These are phyloP conservation scores for Neotropicomus parvogracilis DNA, from an alignment of 1,284 basidiomycete genomes.

Conservation along the genomic window DNA sequence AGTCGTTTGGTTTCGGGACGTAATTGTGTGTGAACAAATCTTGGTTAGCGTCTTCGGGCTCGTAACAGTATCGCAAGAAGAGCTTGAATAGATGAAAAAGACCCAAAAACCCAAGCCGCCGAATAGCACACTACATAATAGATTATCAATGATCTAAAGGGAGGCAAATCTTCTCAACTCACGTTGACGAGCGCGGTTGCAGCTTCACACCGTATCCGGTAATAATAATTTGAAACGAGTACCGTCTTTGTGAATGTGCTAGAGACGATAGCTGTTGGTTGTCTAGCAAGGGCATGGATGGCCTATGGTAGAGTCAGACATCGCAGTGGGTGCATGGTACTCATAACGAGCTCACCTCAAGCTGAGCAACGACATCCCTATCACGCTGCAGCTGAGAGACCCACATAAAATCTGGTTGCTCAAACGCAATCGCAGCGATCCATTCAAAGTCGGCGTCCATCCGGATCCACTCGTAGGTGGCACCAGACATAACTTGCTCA, in stretches of 20 bases:
- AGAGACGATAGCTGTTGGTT: constrained; percentile 86
- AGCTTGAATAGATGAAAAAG: constrained; percentile 96
- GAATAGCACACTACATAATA: constrained; percentile 68
- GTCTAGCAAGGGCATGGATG: constrained; percentile 75
- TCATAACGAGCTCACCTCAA: constrained; percentile 64
- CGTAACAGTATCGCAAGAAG: constrained; percentile 91
- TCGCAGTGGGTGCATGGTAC: not conserved
- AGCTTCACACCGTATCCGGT: constrained; percentile 95
- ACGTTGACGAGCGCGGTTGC: constrained; percentile 83
- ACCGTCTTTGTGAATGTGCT: constrained; percentile 92
- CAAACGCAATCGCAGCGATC: constrained; percentile 89
- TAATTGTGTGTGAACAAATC: constrained; percentile 83
- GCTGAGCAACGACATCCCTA: constrained; percentile 95
- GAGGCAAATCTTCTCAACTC: constrained; percentile 34
- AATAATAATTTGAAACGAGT: constrained; percentile 94
- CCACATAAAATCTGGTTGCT: constrained; percentile 99
- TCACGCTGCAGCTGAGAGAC: constrained; percentile 95
- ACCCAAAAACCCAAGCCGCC: constrained; percentile 80
- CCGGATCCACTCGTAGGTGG: constrained; percentile 98
- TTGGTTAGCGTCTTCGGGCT: constrained; percentile 71
- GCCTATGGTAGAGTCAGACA: constrained; percentile 51
- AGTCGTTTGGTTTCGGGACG: constrained; percentile 91
- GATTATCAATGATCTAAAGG: constrained; percentile 12
- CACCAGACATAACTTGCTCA: constrained; percentile 87
- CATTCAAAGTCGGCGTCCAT: constrained; percentile 99